phyloP scores from a whole-genome alignment of 2,329 filamentous ascomycete genomes.

The Pseudopithomyces maydicus region DNA sequence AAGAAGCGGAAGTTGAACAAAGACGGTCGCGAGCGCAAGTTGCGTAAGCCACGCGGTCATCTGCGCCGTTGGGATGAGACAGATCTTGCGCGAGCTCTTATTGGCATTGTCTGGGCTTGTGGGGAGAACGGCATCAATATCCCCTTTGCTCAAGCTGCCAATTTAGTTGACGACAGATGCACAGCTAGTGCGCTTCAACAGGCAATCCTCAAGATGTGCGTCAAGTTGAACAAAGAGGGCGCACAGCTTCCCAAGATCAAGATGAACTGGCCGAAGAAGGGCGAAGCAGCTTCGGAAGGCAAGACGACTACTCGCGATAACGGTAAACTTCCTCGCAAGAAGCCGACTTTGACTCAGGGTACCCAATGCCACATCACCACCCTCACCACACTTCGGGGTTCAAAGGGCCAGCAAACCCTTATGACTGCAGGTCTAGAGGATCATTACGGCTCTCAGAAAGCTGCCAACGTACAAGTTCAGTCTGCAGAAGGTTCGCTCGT shows the following conservation, averaged over 20 bases:
- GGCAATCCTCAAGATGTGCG: slow-evolving; percentile 37
- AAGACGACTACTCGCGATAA: neutral
- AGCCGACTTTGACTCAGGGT: neutral
- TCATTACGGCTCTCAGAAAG: neutral
- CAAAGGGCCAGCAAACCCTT: neutral
- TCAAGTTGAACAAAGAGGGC: slow-evolving; percentile 11
- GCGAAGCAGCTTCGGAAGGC: neutral
- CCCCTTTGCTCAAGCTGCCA: slow-evolving; percentile 36
- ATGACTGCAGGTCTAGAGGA: neutral
- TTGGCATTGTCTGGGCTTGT: slow-evolving; percentile 38
- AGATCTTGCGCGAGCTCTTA: slow-evolving; percentile 33
- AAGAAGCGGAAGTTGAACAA: slow-evolving; percentile 34
- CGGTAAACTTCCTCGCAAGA: slow-evolving; percentile 4
- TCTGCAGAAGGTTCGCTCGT: neutral
- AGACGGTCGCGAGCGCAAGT: slow-evolving; percentile 32
- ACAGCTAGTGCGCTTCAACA: slow-evolving; percentile 39
- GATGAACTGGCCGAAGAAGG: slow-evolving; percentile 13
- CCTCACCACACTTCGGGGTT: neutral
- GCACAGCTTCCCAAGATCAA: slow-evolving; percentile 6
- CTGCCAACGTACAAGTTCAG: neutral
- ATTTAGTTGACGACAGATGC: slow-evolving; percentile 25
- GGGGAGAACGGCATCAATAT: slow-evolving; percentile 34
- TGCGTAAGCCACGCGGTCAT: slow-evolving; percentile 33
- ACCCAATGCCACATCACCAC: neutral
- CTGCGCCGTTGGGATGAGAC: slow-evolving; percentile 37